These are phyloP conservation scores for Aureobasidium namibiae DNA, from an alignment of 2,329 filamentous ascomycete species.

Conservation along the genomic window DNA sequence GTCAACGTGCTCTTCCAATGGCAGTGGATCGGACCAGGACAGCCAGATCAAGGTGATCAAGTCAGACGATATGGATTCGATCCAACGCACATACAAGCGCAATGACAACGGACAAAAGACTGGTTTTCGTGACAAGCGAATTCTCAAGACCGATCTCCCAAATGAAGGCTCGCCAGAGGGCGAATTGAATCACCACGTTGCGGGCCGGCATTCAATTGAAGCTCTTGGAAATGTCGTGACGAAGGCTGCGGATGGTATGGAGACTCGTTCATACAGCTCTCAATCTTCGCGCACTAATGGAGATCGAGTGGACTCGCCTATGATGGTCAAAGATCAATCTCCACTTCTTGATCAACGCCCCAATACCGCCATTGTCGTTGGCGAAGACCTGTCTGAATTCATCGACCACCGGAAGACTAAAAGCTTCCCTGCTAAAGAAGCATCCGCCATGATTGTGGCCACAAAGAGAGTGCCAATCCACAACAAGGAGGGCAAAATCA, in stretches of 20 bases:
- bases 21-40: not conserved
- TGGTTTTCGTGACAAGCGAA: slow-evolving; percentile 4
- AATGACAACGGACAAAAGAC: slow-evolving; percentile 9
- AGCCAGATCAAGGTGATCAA: slow-evolving; percentile 8
- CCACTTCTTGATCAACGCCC: not conserved
- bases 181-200: not conserved
- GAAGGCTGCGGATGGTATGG: not conserved
- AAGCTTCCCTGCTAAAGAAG: not conserved
- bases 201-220: not conserved
- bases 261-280: not conserved
- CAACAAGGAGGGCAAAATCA: slow-evolving; percentile 11
- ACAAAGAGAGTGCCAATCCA: slow-evolving; percentile 2
- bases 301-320: not conserved
- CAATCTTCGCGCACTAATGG: not conserved
- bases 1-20: not conserved
- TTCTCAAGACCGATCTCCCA: not conserved
- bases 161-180: not conserved
- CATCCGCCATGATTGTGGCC: not conserved
- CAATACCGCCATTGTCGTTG: not conserved
- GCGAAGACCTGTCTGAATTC: slow-evolving; percentile 7
- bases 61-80: slow-evolving; percentile 13
- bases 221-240: not conserved
- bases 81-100: slow-evolving; percentile 10
- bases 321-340: not conserved
- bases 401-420: slow-evolving; percentile 1